phyloP scores from a whole-genome alignment of 225 moss, liverwort and hornwort species.

The Ulota crispa region DNA sequence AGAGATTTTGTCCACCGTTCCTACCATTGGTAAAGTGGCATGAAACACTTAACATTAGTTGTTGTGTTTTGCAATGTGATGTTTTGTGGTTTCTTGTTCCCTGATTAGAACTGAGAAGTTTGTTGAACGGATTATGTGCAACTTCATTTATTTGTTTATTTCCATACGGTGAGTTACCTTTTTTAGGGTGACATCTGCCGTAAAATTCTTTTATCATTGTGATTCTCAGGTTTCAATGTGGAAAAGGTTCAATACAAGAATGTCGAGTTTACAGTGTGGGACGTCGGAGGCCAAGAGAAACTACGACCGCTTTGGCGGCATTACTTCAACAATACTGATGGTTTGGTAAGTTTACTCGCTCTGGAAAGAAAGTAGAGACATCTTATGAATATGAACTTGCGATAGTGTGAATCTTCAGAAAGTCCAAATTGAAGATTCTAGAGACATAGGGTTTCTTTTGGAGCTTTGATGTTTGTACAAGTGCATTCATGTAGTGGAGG shows the following conservation, averaged over 20 bases:
- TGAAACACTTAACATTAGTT: not conserved
- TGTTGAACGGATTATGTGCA: not conserved
- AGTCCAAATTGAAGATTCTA: not conserved
- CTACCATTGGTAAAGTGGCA: conserved; percentile 62
- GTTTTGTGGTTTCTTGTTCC: not conserved
- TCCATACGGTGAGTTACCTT: not conserved
- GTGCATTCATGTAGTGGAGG: not conserved
- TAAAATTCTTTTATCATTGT: not conserved
- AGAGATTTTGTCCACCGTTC: conserved; percentile 85
- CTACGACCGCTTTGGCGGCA: conserved; percentile 86
- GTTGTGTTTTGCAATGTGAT: not conserved
- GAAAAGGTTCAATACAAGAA: conserved; percentile 97
- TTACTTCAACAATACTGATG: conserved; percentile 93
- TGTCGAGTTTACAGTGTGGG: conserved; percentile 94
- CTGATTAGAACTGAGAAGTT: not conserved
- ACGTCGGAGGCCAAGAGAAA: conserved; percentile 94
- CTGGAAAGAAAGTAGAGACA: not conserved
- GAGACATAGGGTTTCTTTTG: not conserved
- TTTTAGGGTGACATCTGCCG: not conserved
- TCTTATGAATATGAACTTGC: not conserved
- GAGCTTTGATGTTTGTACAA: not conserved
- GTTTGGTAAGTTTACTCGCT: conserved; percentile 54
- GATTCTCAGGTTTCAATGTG: conserved; percentile 72
- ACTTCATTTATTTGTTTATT: not conserved
- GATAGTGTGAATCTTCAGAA: not conserved